A percentile compares a stretch with the other conserved stretches of the same genome.
These are phyloP conservation scores for Mortierella sp. DNA, from an alignment of 371 early-diverging fungal species.

Conservation along the genomic window DNA sequence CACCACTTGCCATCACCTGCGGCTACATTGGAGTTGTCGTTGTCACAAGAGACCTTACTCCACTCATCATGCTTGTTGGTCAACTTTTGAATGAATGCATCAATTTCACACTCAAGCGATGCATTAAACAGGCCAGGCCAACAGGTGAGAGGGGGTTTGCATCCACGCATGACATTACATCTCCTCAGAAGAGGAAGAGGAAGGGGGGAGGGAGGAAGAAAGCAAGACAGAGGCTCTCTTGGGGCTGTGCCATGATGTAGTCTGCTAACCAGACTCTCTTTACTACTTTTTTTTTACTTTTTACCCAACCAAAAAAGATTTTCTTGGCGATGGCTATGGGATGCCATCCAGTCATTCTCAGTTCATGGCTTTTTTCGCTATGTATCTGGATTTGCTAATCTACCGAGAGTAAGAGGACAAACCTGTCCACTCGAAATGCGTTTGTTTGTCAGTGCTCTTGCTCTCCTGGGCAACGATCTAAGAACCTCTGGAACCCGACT, in stretches of 20 bases:
- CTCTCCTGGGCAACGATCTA: neutral
- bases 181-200: no score
- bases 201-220: no score
- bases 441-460: neutral
- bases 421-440: no score
- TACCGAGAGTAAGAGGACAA: constrained; percentile 53
- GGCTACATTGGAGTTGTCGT: constrained; percentile 83
- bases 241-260: neutral
- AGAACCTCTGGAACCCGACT: neutral
- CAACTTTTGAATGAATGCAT: constrained; percentile 85
- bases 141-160: constrained; percentile 57
- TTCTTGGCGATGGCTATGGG: constrained; percentile 90
- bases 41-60: constrained; percentile 79
- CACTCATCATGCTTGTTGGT: constrained; percentile 78
- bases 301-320: constrained; percentile 56
- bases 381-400: constrained; percentile 72
- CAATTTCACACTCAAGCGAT: constrained; percentile 77
- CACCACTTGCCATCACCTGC: constrained; percentile 84
- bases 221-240: no score
- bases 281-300: neutral
- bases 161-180: neutral
- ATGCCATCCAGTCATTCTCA: constrained; percentile 96
- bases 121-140: constrained; percentile 81
- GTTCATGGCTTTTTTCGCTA: constrained; percentile 89
- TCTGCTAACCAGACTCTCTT: no score